Evolutionary conservation across 495 filamentous ascomycete species (phyloP).

Genomic region (Neurospora sublineolata): DNA sequence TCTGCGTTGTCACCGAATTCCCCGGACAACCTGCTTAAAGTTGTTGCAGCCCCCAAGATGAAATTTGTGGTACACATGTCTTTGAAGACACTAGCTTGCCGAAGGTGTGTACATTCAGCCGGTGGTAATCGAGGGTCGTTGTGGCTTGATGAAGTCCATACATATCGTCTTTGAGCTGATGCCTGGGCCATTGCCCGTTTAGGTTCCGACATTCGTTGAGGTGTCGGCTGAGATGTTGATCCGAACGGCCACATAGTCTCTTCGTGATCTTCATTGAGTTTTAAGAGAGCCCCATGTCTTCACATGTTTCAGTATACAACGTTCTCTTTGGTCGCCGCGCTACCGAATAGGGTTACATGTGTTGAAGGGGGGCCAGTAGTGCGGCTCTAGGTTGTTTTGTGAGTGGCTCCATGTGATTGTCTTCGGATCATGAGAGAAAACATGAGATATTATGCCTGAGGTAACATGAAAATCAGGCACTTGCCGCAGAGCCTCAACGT

Average conservation of each 20-base stretch:
- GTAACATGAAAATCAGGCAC: background rate
- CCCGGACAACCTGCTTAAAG: background rate
- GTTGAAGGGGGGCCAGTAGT: background rate
- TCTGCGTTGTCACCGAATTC: background rate
- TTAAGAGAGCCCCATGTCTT: background rate
- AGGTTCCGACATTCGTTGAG: background rate
- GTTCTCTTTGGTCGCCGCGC: background rate
- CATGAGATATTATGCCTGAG: background rate
- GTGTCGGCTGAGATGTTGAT: background rate
- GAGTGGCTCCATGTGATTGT: background rate
- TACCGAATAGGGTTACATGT: background rate
- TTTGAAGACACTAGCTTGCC: background rate
- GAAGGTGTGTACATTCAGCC: background rate
- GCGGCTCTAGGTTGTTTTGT: background rate
- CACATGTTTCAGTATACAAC: background rate
- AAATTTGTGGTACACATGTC: background rate
- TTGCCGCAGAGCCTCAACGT: background rate
- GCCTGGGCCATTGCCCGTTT: background rate
- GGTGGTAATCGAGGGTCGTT: background rate
- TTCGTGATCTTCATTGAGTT: background rate
- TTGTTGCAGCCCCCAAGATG: background rate
- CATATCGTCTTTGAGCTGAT: background rate
- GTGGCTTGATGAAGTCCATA: background rate
- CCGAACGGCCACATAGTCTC: background rate
- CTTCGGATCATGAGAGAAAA: background rate